Percentiles rank a stretch among this genome's conserved stretches.
These are phyloP conservation scores for Paramecium pentaurelia DNA, from an alignment of 73 alveolate genomes.

Conservation along the genomic window DNA sequence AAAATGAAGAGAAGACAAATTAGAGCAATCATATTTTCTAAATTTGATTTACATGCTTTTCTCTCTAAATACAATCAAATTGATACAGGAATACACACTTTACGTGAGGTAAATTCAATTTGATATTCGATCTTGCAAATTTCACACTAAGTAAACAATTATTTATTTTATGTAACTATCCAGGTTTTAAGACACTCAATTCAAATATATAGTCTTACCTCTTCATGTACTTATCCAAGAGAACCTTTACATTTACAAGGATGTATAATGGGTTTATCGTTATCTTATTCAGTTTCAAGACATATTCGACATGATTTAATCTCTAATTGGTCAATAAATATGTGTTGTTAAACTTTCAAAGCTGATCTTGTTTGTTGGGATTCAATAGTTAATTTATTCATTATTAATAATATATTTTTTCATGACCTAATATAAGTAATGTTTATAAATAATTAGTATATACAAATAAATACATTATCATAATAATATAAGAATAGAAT, in stretches of 20 bases:
- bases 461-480: neutral
- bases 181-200: slow-evolving; percentile 19
- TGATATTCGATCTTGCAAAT: slow-evolving; percentile 28
- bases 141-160: slow-evolving; percentile 19
- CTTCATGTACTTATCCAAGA: slow-evolving; percentile 32
- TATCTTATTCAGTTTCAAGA: slow-evolving; percentile 22
- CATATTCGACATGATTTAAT: slow-evolving; percentile 15
- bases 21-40: slow-evolving; percentile 19
- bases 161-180: slow-evolving; percentile 40
- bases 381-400: neutral
- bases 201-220: neutral
- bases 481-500: neutral
- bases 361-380: slow-evolving; percentile 24
- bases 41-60: slow-evolving; percentile 33
- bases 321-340: neutral
- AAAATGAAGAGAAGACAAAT: neutral
- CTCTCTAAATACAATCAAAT: neutral
- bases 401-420: neutral
- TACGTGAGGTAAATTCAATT: neutral
- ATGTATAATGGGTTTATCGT: neutral
- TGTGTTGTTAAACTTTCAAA: neutral
- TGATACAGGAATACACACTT: slow-evolving; percentile 38
- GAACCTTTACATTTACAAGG: slow-evolving; percentile 50
- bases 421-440: neutral
- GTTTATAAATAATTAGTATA: neutral